Evolutionary conservation across 2,329 filamentous ascomycete genomes (phyloP).

Genomic region (Rutstroemia sp.): DNA sequence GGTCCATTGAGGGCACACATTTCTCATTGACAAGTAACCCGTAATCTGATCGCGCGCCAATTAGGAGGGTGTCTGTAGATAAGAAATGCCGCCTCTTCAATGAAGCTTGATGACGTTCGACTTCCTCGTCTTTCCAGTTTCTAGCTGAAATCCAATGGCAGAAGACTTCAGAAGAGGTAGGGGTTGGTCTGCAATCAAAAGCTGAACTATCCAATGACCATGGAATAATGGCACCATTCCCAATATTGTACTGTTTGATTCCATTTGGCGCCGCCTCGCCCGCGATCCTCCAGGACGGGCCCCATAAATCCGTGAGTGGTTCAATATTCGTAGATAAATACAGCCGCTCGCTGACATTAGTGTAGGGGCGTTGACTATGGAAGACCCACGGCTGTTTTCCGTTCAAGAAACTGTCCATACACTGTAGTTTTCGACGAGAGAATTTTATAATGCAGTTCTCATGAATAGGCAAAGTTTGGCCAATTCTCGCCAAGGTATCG

Average conservation of each 20-base stretch:
- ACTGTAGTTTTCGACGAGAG: not conserved
- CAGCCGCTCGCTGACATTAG: not conserved
- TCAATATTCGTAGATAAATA: constrained; percentile 6
- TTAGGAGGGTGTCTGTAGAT: not conserved
- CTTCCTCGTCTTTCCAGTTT: not conserved
- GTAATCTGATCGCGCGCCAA: not conserved
- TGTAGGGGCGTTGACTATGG: not conserved
- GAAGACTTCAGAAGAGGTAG: not conserved
- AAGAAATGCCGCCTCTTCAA: not conserved
- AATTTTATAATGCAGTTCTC: not conserved
- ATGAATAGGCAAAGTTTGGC: not conserved
- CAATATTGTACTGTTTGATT: constrained; percentile 14
- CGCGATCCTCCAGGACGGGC: constrained; percentile 9
- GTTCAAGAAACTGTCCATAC: not conserved
- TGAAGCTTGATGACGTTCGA: not conserved
- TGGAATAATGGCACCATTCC: constrained; percentile 14
- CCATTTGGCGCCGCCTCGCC: not conserved
- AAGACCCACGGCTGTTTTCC: not conserved
- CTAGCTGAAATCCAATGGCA: not conserved
- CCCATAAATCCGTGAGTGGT: constrained; percentile 11
- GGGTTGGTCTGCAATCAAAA: no score
- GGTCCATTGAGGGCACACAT: not conserved
- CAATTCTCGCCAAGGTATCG: not conserved
- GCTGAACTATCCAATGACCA: not conserved
- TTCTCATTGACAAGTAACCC: not conserved